Conservation (phyloP, 2,329 filamentous ascomycete genomes). For the Trichoderma sp. region DNA sequence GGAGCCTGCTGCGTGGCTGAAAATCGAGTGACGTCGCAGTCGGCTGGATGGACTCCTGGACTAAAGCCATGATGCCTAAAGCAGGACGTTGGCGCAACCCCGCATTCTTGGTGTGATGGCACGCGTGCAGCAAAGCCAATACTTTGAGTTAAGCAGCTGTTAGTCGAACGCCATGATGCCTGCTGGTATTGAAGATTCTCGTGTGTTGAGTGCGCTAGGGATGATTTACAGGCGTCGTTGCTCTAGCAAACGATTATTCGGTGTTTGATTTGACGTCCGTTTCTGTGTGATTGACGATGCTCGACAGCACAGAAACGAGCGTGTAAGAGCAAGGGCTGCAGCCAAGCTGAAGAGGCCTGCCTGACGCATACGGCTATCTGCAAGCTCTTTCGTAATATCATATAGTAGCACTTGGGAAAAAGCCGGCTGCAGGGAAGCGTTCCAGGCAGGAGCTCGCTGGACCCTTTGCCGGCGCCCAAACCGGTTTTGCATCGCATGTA, state of each 20-base stretch:
- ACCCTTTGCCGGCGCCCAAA: not conserved
- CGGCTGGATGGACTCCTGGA: slow-evolving; percentile 23
- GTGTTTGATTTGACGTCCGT: not conserved
- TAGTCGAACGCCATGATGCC: slow-evolving; percentile 11
- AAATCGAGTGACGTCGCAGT: slow-evolving; percentile 26
- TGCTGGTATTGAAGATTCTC: not conserved
- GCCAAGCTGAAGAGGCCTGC: not conserved
- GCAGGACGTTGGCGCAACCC: slow-evolving; percentile 24
- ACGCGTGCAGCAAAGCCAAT: not conserved
- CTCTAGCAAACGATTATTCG: not conserved
- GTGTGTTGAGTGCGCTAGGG: not conserved
- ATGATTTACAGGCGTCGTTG: not conserved
- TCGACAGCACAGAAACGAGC: not conserved
- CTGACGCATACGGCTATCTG: not conserved
- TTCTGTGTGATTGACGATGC: not conserved
- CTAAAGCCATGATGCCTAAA: slow-evolving; percentile 4
- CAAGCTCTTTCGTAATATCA: not conserved
- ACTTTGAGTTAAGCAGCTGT: not conserved
- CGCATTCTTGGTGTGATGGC: slow-evolving; percentile 22
- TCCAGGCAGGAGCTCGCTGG: slow-evolving; percentile 22
- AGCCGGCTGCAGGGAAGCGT: slow-evolving; percentile 10
- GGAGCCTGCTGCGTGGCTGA: slow-evolving; percentile 21
- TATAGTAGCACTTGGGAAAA: not conserved
- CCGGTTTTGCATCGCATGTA: slow-evolving; percentile 4
- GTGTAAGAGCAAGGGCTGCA: not conserved